Conservation (phyloP, 108 stramenopile species). For the Craspedostauros australis region DNA sequence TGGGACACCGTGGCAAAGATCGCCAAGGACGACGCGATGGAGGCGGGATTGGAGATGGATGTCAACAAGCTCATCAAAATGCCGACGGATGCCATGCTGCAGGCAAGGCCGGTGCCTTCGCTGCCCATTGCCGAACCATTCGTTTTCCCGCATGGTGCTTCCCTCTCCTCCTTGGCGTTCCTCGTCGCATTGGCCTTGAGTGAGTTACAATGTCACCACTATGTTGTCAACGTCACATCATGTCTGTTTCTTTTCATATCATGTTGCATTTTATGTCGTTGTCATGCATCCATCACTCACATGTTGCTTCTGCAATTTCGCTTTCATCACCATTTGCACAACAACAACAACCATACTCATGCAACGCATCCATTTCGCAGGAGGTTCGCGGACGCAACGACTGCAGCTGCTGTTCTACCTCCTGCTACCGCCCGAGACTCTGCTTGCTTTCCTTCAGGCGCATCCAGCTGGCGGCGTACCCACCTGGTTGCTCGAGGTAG, state of each 20-base stretch:
- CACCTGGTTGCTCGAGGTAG: conserved; percentile 71
- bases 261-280: too few relatives aligned
- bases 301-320: too few relatives aligned
- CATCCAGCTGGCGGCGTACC: conserved; percentile 81
- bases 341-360: too few relatives aligned
- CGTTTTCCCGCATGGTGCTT: conserved; percentile 43
- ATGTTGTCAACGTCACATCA: background rate
- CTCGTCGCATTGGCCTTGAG: conserved; percentile 51
- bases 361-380: too few relatives aligned
- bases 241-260: too few relatives aligned
- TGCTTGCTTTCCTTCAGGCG: conserved; percentile 35
- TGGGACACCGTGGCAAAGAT: conserved; percentile 64
- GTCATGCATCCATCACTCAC: too few relatives aligned
- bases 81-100: too few relatives aligned
- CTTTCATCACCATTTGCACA: too few relatives aligned
- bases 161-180: conserved; percentile 44
- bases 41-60: conserved; percentile 56
- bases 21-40: conserved; percentile 42
- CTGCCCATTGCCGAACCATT: conserved; percentile 14
- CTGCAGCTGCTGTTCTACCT: conserved; percentile 69
- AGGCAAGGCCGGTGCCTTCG: conserved; percentile 8
- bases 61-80: conserved; percentile 66
- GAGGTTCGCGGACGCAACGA: conserved; percentile 62
- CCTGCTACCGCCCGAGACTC: conserved; percentile 42
- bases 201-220: conserved; percentile 9